Evolutionary conservation across 2,329 filamentous ascomycete species (phyloP), one percentile per base, ranked within the genome.

Genomic region (Alternaria infectoria): DNA sequence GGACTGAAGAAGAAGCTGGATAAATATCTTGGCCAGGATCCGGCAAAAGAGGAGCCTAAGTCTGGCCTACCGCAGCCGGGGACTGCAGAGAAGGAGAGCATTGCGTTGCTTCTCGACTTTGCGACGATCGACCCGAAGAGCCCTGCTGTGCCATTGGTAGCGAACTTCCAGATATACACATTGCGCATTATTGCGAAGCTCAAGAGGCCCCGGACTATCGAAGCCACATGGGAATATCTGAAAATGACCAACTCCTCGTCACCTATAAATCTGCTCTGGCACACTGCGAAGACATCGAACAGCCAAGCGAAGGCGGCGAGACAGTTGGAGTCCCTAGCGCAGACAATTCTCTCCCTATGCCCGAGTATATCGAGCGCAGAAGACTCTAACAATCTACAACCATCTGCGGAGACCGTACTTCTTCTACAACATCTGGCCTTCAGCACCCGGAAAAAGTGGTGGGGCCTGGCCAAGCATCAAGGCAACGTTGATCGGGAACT

Each of bases 251-350:
- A 85, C 47, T 71, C 80, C 3, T 86, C 84, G 1, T 91, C 90
- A 0, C 90, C 90, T 0, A 77, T 86, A 8, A 86, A 83, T 11
- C 79, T 92, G 2, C 81, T 93, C 2, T 71, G 85, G 8, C 77
- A 81, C 8, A 81, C 84, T 6, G 83, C 83, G 0, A 80, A 81
- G 57, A 76, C 81, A 4, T 80, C 85, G 15, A 83, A 86, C n/a
- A 76, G 81, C 26, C 73, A 72, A 11, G 80, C 82, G 8, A 93
- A 91, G 73, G 82, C 85, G 17, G 84, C 87, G 10, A 88, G 87
- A 4, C 90, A 93, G 65, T 80, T 94, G 17, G 90, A 93, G 54
- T 85, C 84, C 0, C 74, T 93, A 2, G 88, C 90, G 0, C 89
- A 91, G 68, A 84, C 84, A 3, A 80, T 93, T 0, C 81, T 93